Evolutionary conservation across 345 rosid genomes (phyloP), one percentile per base, ranked within the genome.

Genomic region (Excoecaria cochinchinensis): DNA sequence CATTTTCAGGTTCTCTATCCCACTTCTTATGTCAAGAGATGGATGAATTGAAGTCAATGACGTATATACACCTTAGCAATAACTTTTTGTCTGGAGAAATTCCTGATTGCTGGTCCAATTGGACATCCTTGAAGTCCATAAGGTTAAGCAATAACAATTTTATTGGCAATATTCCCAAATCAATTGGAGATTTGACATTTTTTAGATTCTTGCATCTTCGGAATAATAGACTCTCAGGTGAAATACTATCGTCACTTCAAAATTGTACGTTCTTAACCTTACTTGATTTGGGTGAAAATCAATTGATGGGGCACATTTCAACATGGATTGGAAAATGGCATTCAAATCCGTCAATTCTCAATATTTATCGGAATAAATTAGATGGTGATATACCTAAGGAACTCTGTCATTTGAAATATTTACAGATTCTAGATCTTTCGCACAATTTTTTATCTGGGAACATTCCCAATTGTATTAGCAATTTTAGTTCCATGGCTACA

Each of bases 101-200:
- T 6, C 76, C 69, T 10, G 76, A 73, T 62, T 78, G 81, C 69
- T 73, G 77, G 77, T 31, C 31, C 1, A 77, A 57, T 14, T 77
- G 71, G 75, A 44, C 12, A 55, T 5, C n/a, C 6, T 67, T 78
- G 42, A 0, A 0, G n/a, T 25, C 31, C 8, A 6, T 72, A 42
- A n/a, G 60, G 5, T 38, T 72, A 0, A 11, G 38, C 61, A 31
- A 53, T 56, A 77, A 77, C 48, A 51, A 46, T 0, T 63, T 77
- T 9, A 42, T 15, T 12, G 71, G 75, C 21, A 72, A n/a, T 25
- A 47, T 73, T 73, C 77, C 77, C 0, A 9, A 44, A 16, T 78
- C 81, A 3, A 48, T 73, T 1, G 77, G 77, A 68, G 6, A 31
- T 72, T 72, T 59, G 10, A 59, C n/a, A 21, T 5, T 14, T 6